Evolutionary conservation across 495 filamentous ascomycete genomes (phyloP), one percentile per base, ranked within the genome.

Genomic region (Letharia columbiana): DNA sequence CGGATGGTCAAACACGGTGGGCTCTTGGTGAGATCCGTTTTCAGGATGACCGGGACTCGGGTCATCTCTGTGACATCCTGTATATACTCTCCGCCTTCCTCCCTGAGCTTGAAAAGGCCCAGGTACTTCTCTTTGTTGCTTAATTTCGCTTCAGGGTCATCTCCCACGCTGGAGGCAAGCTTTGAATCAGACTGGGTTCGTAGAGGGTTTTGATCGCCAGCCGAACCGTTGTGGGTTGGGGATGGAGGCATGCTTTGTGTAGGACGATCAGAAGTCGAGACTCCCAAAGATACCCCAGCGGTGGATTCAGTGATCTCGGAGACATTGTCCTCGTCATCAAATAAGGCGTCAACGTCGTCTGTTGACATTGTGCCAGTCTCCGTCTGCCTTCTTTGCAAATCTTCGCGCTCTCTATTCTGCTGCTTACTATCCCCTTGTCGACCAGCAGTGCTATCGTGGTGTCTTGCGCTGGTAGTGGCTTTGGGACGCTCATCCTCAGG

Each of bases 21-120:
- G 76, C 94, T 98, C 89, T 98, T 98, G 81, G 83, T 90, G 71
- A 98, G 83, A 78, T 98, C 94, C 44, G 94, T 98, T 86, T 97
- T 98, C 61, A 98, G 78, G 71, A 98, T 96, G 66, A 98, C 90
- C 4, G 94, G 94, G 61, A 98, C 91, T 64, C 92, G 83, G 45
- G 91, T 93, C 91, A 98, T 96, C 82, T 98, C 94, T 37, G 86
- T 91, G 67, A 98, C 92, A 75, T 98, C 94, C 75, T 98, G 94
- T 71, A 98, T 96, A 79, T 95, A 92, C 63, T 97, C 91, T 44
- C 95, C 92, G 68, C 89, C 88, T 77, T 95, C 91, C 72, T 98
- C 95, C 56, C 95, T 81, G 70, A 98, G 79, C 70, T 86, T 87
- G 80, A 98, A 98, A 60, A 91, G 80, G 71, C 87, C 90, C 67